Evolutionary conservation across 148 eudicot genomes (phyloP), one percentile per base, ranked within the genome.

Genomic region (Amaranthus cruentus): DNA sequence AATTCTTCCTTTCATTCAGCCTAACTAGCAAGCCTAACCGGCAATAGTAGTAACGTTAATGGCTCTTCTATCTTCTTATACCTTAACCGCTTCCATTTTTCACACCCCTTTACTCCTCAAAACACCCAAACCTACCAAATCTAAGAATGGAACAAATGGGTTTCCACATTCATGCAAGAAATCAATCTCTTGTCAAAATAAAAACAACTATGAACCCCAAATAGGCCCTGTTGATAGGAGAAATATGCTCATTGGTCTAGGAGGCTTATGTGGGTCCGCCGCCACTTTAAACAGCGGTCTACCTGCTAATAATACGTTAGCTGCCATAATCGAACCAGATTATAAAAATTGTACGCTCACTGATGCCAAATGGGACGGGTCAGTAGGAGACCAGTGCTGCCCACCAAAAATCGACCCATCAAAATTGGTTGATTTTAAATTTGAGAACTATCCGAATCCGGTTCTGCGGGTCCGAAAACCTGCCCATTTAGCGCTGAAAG

Each of bases 221-320:
- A 0, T 0, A 14, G 3, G 21, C 2, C 56, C 54, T 46, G 53
- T 61, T 11, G 75, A 72, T 8, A 50, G 75, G 6, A 38, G 69
- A 62, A 62, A 52, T 57, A 62, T 73, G 68, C 60, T 73, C 18
- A 47, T 73, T 13, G 76, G 76, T 21, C 76, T 73, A 0, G 76
- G 76, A 2, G 76, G 76, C 9, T 15, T 73, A 21, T 73, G 53
- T 21, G 76, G 69, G 68, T 47, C 69, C 21, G 50, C 68, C 12
- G 44, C 55, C 10, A 52, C 76, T 28, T 48, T 62, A 4, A 28
- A 4, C 5, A 28, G 42, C 5, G 47, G 5, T 0, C 1, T 68
- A 13, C 47, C 12, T 9, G 1, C 61, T 9, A 62, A 62, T 6
- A 18, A 18, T 18, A 28, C 71, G 3, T 51, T 28, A 28, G 76